phyloP scores from a whole-genome alignment of 2,329 filamentous ascomycete species.

The Blastomyces emzantsi region DNA sequence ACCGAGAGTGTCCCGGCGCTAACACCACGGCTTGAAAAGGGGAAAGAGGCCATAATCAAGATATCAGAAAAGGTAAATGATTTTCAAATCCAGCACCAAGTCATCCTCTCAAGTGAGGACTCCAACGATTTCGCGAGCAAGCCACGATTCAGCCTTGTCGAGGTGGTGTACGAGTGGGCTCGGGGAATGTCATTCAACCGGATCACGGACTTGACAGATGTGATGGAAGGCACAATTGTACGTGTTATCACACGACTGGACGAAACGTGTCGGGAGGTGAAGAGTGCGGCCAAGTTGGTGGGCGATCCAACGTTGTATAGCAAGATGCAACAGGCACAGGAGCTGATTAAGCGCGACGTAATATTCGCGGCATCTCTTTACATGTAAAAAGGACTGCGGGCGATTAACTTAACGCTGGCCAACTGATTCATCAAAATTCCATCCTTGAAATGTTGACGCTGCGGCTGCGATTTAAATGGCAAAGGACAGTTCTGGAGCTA shows the following conservation, averaged over 20 bases:
- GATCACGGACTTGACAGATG: constrained; percentile 91
- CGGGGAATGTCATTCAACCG: constrained; percentile 97
- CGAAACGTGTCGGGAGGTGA: constrained; percentile 94
- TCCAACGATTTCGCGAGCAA: constrained; percentile 83
- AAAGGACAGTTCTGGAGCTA: not conserved
- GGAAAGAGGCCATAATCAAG: constrained; percentile 73
- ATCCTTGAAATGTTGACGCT: not conserved
- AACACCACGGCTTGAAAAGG: constrained; percentile 70
- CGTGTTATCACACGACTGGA: constrained; percentile 87
- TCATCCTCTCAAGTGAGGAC: constrained; percentile 82
- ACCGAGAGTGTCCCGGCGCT: constrained; percentile 72
- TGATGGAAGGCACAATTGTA: constrained; percentile 95
- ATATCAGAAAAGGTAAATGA: constrained; percentile 90
- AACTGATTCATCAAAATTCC: not conserved
- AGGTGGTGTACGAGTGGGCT: constrained; percentile 98
- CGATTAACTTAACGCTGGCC: not conserved
- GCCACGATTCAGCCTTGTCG: constrained; percentile 85
- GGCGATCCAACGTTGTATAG: constrained; percentile 86
- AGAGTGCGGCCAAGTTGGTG: constrained; percentile 91
- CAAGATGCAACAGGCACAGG: constrained; percentile 96
- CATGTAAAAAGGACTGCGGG: constrained; percentile 49
- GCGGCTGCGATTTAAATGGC: not conserved
- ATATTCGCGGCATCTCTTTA: constrained; percentile 83
- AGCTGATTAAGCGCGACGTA: constrained; percentile 94
- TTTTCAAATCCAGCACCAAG: constrained; percentile 81